Conservation (phyloP, 140 eudicot species). For the Anethum foeniculum region DNA sequence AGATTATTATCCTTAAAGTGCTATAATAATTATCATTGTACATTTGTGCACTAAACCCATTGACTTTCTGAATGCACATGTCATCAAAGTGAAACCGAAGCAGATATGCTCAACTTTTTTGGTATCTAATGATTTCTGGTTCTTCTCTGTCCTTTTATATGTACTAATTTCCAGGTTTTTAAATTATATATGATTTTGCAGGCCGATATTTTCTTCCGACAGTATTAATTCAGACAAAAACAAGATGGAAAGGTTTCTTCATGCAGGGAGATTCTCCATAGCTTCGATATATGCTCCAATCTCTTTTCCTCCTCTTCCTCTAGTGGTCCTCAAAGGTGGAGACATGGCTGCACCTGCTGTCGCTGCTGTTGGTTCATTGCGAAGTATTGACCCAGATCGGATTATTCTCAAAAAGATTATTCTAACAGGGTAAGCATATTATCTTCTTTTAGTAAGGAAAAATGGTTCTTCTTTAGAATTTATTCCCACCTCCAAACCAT, state of each 20-base stretch:
- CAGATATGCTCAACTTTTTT: not conserved
- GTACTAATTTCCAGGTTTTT: not conserved
- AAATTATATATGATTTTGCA: constrained; percentile 23
- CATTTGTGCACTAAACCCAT: not conserved
- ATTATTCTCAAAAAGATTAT: constrained; percentile 76
- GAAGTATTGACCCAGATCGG: constrained; percentile 69
- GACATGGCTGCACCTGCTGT: constrained; percentile 47
- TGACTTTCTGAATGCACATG: not conserved
- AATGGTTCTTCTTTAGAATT: not conserved
- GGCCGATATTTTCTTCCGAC: constrained; percentile 90
- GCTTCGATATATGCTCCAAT: constrained; percentile 93
- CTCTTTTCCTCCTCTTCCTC: constrained; percentile 76
- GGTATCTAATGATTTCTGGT: not conserved
- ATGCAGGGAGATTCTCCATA: constrained; percentile 76
- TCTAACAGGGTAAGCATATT: constrained; percentile 67
- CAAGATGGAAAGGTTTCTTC: constrained; percentile 99
- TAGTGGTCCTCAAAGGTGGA: constrained; percentile 61
- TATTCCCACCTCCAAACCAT: not conserved
- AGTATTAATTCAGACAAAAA: constrained; percentile 73
- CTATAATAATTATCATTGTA: not conserved
- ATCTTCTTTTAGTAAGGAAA: not conserved
- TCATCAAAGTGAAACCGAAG: not conserved
- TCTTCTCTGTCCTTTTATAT: not conserved
- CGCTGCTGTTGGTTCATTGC: constrained; percentile 93
- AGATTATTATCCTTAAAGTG: not conserved